Percentiles rank a stretch among this genome's conserved stretches.
Evolutionary conservation across 306 rosid species (phyloP).

Genomic region (Cajanus cajan): DNA sequence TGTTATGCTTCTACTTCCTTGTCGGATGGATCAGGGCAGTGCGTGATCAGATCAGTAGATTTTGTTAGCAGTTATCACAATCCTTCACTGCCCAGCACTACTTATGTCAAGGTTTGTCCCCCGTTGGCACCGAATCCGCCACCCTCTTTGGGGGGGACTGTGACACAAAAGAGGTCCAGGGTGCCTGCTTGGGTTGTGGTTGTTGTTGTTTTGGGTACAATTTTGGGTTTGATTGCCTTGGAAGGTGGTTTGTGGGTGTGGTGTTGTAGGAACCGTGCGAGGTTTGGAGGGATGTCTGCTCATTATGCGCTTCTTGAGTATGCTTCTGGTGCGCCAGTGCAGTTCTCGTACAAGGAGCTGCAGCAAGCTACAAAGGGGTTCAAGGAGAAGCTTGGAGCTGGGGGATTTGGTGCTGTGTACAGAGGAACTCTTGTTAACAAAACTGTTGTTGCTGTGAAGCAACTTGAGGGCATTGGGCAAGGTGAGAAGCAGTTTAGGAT

Average conservation of each 20-base stretch:
- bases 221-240: conserved; percentile 50
- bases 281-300: conserved; percentile 60
- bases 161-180: conserved; percentile 15
- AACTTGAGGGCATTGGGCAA: conserved; percentile 80
- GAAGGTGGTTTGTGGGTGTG: conserved; percentile 81
- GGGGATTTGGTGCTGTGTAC: conserved; percentile 83
- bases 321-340: conserved; percentile 92
- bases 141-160: conserved; percentile 23
- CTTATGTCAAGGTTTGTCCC: conserved; percentile 44
- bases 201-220: conserved; percentile 49
- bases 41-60: conserved; percentile 20
- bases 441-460: conserved; percentile 80
- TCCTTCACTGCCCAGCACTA: conserved; percentile 43
- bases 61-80: conserved; percentile 36
- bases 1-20: conserved; percentile 43
- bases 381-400: conserved; percentile 90
- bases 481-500: conserved; percentile 89
- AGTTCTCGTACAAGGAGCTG: conserved; percentile 77
- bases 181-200: conserved; percentile 45
- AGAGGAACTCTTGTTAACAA: conserved; percentile 63
- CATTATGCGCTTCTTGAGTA: conserved; percentile 92
- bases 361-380: conserved; percentile 73
- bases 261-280: conserved; percentile 60
- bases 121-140: conserved; percentile 35
- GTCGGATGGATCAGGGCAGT: conserved; percentile 47